Conservation (phyloP, 306 rosid genomes). For the Gillenia trifoliata region DNA sequence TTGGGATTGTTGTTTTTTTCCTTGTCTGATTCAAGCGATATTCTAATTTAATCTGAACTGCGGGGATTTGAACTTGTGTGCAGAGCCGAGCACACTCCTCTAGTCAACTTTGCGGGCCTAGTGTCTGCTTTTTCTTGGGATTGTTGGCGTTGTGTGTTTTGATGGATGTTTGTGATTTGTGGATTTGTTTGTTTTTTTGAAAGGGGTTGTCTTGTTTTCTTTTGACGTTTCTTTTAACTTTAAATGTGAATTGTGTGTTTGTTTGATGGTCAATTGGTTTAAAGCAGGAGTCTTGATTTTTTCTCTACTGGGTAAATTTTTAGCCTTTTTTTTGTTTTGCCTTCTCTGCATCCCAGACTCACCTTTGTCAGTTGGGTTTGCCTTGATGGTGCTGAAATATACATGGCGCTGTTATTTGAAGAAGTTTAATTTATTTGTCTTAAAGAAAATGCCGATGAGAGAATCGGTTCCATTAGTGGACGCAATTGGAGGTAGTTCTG, state of each 20-base stretch:
- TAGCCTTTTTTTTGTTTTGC: not conserved
- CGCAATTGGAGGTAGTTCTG: not conserved
- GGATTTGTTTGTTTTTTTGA: not conserved
- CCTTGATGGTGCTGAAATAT: not conserved
- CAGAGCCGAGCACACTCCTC: not conserved
- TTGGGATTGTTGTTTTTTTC: slow-evolving; percentile 13
- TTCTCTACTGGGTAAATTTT: not conserved
- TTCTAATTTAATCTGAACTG: not conserved
- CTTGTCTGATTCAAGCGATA: not conserved
- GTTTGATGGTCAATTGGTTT: not conserved
- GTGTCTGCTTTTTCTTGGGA: not conserved
- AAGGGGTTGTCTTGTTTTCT: not conserved
- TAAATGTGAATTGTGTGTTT: not conserved
- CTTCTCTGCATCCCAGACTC: not conserved
- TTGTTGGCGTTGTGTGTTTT: not conserved
- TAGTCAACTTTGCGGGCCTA: not conserved
- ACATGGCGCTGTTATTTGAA: not conserved
- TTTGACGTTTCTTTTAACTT: not conserved
- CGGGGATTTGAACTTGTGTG: not conserved
- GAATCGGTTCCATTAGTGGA: not conserved
- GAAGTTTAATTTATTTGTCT: not conserved
- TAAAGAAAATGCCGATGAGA: not conserved
- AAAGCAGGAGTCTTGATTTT: not conserved
- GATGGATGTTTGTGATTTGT: not conserved
- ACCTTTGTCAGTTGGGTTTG: not conserved